Evolutionary conservation across 306 rosid genomes (phyloP), one percentile per base, ranked within the genome.

Genomic region (Rosa multiflora): DNA sequence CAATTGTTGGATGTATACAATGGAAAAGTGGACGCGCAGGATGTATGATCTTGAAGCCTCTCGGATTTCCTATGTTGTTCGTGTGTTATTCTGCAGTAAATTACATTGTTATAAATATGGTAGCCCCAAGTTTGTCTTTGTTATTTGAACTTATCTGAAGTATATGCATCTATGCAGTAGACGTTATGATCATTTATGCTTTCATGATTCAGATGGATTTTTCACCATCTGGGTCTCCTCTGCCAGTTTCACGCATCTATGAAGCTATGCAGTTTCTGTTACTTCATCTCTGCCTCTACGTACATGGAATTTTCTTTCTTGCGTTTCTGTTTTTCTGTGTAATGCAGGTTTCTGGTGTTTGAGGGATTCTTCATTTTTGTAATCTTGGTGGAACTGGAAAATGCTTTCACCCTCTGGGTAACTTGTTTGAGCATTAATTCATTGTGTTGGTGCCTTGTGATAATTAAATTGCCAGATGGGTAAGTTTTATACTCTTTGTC

Each of bases 1-100:
- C 75, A 58, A 29, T 40, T 82, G 68, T 37, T 39, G 72, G 53
- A 44, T 69, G 66, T 80, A 39, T 86, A 82, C 67, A 32, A 46
- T 4, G 78, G 84, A 5, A 79, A 79, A 56, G 53, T 64, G 14
- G 17, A 75, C 55, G 3, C 56, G 29, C n/a, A 63, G 8, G 72
- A 29, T 76, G 82, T 26, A 80, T 85, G 82, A 12, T 51, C 5
- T 26, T 26, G 26, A 26, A 26, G 53, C 62, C 42, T 64, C 13
- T 49, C 3, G 26, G 37, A 69, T 66, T 74, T 17, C 29, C 6
- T 14, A 44, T 75, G 64, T 61, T 70, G 44, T 58, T 67, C 15
- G 7, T 74, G 29, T 76, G n/a, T 48, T 76, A 15, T 69, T 56
- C 71, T 23, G 44, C 56, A 23, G 56, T 56, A 46, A 26, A 46